Base-by-base conservation (phyloP, 352 stramenopile genomes). In the Phytophthora cactorum region DNA sequence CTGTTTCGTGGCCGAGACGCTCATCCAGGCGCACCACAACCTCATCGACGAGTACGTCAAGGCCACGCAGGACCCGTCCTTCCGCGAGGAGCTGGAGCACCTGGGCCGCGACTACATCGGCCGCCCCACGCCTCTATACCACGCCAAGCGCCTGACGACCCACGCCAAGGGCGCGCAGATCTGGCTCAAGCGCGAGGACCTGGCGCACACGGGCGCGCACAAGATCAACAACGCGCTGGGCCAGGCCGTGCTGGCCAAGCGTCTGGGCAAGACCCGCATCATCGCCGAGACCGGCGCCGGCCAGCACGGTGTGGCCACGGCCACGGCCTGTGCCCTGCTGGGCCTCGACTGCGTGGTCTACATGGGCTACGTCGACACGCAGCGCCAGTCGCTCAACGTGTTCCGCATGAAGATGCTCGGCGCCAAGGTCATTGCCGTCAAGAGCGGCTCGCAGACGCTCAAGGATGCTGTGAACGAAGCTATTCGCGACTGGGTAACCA, bases 351-450 rank as follows among this genome's bases (percentile, higher is more conserved):
- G 97, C 70, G 98, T 93, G 6, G 91, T 99, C 7, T 99, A 99
- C 91, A 99, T 99, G 97, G 97, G 97, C 69, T 98, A 97, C 57
- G 94, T 98, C 22, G 97, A 99, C 85, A 99, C 96, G 52, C 84
- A 98, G 77, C 86, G 97, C 68, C 97, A 99, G 86, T 95, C 86
- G 74, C 87, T 99, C 9, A 99, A 99, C 78, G 97, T 99, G 5
- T 99, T 99, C 74, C 93, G 97, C 52, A 99, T 99, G 97, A 99
- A 99, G 76, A 99, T 99, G 77, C 91, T 99, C n/a, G 97, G 97
- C 52, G 97, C 97, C 28, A 99, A 98, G 77, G 97, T 99, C 14
- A 81, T 99, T n/a, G 95, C 97, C 10, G 97, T 99, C n/a, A 89
- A 97, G 62, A 96, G 91, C 49, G 97, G 97, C 59, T 97, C 97